Conservation (phyloP, 192 early-diverging fungal genomes). For the Chytriomyces confervae region DNA sequence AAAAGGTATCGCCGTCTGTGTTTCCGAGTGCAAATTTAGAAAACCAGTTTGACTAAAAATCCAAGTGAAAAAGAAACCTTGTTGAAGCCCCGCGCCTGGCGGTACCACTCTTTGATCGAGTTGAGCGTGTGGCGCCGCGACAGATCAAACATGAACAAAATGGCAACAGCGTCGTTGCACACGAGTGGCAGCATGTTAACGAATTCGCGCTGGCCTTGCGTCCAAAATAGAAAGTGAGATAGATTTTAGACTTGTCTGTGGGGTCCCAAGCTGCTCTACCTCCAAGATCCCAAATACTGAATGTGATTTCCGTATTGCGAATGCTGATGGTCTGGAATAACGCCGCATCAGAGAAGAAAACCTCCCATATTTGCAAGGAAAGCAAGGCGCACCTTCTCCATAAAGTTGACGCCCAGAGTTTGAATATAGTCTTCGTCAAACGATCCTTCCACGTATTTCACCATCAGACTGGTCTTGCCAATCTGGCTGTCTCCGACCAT, state of each 20-base stretch:
- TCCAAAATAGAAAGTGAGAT: constrained; percentile 5
- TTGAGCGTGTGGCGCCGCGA: constrained; percentile 90
- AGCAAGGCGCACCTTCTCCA: neutral
- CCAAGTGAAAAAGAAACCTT: constrained; percentile 58
- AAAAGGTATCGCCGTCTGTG: constrained; percentile 91
- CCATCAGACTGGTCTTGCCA: constrained; percentile 96
- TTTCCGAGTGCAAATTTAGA: neutral
- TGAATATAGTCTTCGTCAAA: constrained; percentile 97
- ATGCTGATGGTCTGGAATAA: constrained; percentile 77
- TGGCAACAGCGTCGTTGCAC: constrained; percentile 92
- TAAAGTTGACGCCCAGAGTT: constrained; percentile 73
- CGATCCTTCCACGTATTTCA: constrained; percentile 94
- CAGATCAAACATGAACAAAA: constrained; percentile 97
- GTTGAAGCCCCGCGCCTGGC: constrained; percentile 94
- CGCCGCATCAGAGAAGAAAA: constrained; percentile 75
- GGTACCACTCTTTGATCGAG: constrained; percentile 94
- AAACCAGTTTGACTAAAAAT: neutral
- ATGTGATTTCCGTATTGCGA: constrained; percentile 89
- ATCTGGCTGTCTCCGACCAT: constrained; percentile 97
- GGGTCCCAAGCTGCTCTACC: constrained; percentile 54
- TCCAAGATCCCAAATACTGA: constrained; percentile 98
- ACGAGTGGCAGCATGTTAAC: constrained; percentile 97
- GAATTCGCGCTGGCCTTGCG: constrained; percentile 89
- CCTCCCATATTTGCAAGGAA: constrained; percentile 54
- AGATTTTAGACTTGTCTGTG: constrained; percentile 29